These are phyloP conservation scores for Sugiyamaella castrensis DNA, from an alignment of 1,139 yeast genomes.

Conservation along the genomic window DNA sequence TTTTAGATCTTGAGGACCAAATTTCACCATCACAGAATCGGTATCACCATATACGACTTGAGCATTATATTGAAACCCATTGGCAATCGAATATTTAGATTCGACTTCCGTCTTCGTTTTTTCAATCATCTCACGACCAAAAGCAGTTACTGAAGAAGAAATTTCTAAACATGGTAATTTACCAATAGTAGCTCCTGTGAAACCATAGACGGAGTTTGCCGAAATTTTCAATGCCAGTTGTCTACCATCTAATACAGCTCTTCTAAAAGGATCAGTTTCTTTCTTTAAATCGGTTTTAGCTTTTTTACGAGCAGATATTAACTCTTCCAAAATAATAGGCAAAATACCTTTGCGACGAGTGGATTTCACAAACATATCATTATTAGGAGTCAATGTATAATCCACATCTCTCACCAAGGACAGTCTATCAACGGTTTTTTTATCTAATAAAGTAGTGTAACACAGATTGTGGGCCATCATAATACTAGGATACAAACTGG, in stretches of 20 bases:
- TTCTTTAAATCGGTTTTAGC: slow-evolving; percentile 88
- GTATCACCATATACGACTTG: slow-evolving; percentile 97
- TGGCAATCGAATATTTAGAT: slow-evolving; percentile 66
- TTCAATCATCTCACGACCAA: slow-evolving; percentile 97
- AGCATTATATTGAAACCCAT: slow-evolving; percentile 81
- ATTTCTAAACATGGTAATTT: slow-evolving; percentile 95
- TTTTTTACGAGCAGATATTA: slow-evolving; percentile 85
- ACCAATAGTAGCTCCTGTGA: slow-evolving; percentile 98
- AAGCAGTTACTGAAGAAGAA: slow-evolving; percentile 92
- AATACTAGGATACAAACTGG: slow-evolving; percentile 94
- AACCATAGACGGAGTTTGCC: slow-evolving; percentile 98
- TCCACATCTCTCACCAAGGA: slow-evolving; percentile 67
- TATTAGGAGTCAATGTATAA: slow-evolving; percentile 85
- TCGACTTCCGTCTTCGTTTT: slow-evolving; percentile 84
- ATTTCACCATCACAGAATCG: slow-evolving; percentile 98
- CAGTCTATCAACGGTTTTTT: slow-evolving; percentile 63
- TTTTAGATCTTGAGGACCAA: slow-evolving; percentile 78
- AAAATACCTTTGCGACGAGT: slow-evolving; percentile 74
- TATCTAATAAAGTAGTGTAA: slow-evolving; percentile 80
- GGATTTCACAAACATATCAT: slow-evolving; percentile 83
- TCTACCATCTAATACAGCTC: slow-evolving; percentile 94
- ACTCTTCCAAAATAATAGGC: slow-evolving; percentile 87
- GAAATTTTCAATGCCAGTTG: slow-evolving; percentile 94
- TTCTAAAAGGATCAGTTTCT: slow-evolving; percentile 90
- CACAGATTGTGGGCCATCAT: slow-evolving; percentile 99